These are phyloP conservation scores for Malbranchea zuffiana DNA, from an alignment of 2,329 filamentous ascomycete species.

Conservation along the genomic window DNA sequence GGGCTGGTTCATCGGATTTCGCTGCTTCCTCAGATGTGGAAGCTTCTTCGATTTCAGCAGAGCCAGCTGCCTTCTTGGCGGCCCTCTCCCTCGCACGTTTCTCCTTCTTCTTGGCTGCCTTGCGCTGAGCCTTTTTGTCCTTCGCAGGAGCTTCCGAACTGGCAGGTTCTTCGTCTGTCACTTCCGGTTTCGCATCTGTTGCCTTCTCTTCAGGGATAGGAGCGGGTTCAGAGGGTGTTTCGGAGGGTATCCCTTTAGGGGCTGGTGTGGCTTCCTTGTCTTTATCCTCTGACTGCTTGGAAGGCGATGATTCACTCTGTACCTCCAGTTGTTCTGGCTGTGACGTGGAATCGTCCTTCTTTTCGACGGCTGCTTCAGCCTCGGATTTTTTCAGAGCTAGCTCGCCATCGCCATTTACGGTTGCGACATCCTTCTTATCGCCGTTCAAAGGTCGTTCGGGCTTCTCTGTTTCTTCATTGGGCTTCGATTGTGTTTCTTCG, in stretches of 20 bases:
- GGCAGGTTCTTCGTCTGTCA: no score
- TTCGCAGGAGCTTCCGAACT: background rate
- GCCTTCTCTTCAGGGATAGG: slow-evolving; percentile 1
- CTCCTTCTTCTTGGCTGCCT: no score
- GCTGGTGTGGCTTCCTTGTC: no score
- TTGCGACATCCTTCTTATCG: background rate
- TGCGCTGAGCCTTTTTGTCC: no score
- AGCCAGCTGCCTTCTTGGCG: no score
- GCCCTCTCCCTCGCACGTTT: no score
- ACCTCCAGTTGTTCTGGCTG: background rate
- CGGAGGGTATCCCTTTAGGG: no score
- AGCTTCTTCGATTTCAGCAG: no score
- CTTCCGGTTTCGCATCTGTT: background rate
- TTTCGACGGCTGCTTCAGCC: background rate
- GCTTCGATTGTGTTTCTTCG: slow-evolving; percentile 9
- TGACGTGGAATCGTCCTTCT: background rate
- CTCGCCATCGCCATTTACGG: no score
- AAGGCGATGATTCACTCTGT: background rate
- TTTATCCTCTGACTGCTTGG: no score
- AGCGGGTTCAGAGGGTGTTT: background rate
- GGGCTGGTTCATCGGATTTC: background rate
- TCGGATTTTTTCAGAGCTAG: no score
- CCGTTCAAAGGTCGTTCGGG: background rate
- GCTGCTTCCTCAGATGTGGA: background rate
- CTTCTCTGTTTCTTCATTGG: slow-evolving; percentile 5